Evolutionary conservation across 2,329 filamentous ascomycete species (phyloP).

Genomic region (Trichoderma oligosporum): DNA sequence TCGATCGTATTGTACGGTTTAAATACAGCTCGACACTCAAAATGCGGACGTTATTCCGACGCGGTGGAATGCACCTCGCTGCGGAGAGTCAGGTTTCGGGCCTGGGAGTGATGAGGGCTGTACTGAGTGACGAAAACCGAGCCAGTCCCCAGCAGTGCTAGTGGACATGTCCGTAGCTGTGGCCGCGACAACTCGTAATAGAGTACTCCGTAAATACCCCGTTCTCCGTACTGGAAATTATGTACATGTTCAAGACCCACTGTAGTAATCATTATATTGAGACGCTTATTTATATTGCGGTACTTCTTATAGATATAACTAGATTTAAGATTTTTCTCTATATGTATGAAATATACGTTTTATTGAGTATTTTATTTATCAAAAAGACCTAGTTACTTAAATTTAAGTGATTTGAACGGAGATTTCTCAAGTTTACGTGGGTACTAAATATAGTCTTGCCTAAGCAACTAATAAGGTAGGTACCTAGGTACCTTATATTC

Average conservation of each 20-base stretch:
- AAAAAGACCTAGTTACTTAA: too few relatives aligned
- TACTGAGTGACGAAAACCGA: conserved; percentile 5
- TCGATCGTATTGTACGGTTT: conserved; percentile 27
- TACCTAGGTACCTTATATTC: too few relatives aligned
- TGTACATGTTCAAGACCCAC: background rate
- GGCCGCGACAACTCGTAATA: background rate
- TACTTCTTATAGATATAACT: too few relatives aligned
- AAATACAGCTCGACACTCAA: conserved; percentile 22
- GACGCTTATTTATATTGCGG: too few relatives aligned
- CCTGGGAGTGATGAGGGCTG: conserved; percentile 14
- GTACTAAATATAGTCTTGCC: too few relatives aligned
- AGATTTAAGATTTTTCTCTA: too few relatives aligned
- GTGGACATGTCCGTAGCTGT: conserved; percentile 2
- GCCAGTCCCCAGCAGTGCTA: conserved; percentile 16
- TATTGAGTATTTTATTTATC: too few relatives aligned
- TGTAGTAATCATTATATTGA: too few relatives aligned
- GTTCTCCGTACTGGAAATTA: background rate
- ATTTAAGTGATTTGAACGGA: too few relatives aligned
- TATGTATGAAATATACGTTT: too few relatives aligned
- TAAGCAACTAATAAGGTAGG: too few relatives aligned
- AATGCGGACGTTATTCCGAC: conserved; percentile 19
- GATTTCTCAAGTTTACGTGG: too few relatives aligned
- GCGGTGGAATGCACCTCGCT: conserved; percentile 17
- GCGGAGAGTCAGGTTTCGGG: background rate
- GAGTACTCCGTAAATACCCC: conserved; percentile 9